phyloP scores from a whole-genome alignment of 1,139 yeast species.

The Chernovozyma sophiae-reginae region DNA sequence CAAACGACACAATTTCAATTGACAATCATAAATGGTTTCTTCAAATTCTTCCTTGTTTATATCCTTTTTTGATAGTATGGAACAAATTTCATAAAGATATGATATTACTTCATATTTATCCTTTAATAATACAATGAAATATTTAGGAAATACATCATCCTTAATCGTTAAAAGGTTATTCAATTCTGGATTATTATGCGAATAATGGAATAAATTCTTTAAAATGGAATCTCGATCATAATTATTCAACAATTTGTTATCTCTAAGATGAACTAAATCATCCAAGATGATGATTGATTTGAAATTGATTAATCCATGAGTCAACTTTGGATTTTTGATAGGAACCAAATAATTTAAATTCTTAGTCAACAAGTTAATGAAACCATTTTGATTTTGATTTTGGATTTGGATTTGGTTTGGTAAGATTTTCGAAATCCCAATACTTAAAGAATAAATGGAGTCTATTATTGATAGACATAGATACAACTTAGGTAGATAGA shows the following conservation, averaged over 20 bases:
- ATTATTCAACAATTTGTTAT: slow-evolving; percentile 4
- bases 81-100: slow-evolving; percentile 26
- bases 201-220: slow-evolving; percentile 2
- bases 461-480: slow-evolving; percentile 50
- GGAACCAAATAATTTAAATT: slow-evolving; percentile 7
- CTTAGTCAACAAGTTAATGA: not conserved
- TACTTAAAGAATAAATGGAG: slow-evolving; percentile 50
- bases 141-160: slow-evolving; percentile 3
- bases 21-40: slow-evolving; percentile 43
- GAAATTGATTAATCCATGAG: slow-evolving; percentile 12
- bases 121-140: slow-evolving; percentile 11
- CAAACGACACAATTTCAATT: slow-evolving; percentile 43
- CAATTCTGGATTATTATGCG: not conserved
- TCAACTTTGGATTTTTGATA: not conserved
- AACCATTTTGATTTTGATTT: not conserved
- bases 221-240: slow-evolving; percentile 6
- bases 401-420: too few species aligned
- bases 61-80: slow-evolving; percentile 12
- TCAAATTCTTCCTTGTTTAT: slow-evolving; percentile 21
- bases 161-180: not conserved
- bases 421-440: slow-evolving; percentile 48
- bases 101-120: slow-evolving; percentile 27
- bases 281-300: slow-evolving; percentile 14
- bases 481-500: slow-evolving; percentile 48
- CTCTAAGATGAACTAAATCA: slow-evolving; percentile 15